phyloP scores from a whole-genome alignment of 2,329 filamentous ascomycete species.

The Ophiostoma ips region DNA sequence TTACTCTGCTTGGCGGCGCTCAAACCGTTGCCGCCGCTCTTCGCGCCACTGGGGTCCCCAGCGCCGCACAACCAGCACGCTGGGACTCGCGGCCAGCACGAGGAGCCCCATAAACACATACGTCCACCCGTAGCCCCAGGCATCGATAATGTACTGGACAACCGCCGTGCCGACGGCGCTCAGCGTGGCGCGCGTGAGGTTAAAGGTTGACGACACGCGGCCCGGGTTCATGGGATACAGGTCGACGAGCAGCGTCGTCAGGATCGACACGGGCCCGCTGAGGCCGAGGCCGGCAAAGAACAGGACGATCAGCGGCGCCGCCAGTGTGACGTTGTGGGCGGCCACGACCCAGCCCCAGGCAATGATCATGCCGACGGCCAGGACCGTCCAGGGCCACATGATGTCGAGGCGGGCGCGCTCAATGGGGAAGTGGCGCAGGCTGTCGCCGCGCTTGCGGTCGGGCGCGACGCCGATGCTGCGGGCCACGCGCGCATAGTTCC shows the following conservation, averaged over 20 bases:
- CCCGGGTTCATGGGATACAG: constrained; percentile 28
- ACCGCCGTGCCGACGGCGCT: constrained; percentile 27
- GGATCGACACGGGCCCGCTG: constrained; percentile 27
- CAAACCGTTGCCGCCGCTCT: constrained; percentile 17
- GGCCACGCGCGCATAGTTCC: constrained; percentile 44
- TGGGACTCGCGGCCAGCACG: constrained; percentile 17
- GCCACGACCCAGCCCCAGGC: constrained; percentile 31
- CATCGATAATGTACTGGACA: constrained; percentile 27
- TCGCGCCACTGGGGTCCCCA: constrained; percentile 22
- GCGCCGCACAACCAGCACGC: constrained; percentile 18
- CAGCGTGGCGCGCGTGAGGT: constrained; percentile 26
- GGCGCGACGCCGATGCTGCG: constrained; percentile 32
- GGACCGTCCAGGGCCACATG: constrained; percentile 25
- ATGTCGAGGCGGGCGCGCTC: constrained; percentile 23
- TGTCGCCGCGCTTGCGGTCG: constrained; percentile 28
- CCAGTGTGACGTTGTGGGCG: constrained; percentile 20
- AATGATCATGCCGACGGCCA: constrained; percentile 28
- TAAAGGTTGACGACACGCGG: constrained; percentile 28
- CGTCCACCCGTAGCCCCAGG: constrained; percentile 26
- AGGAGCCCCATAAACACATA: constrained; percentile 23
- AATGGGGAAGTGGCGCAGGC: constrained; percentile 23
- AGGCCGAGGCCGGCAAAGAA: constrained; percentile 24
- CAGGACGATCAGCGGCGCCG: constrained; percentile 26
- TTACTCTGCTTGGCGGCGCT: constrained; percentile 4
- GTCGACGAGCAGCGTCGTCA: constrained; percentile 29